Evolutionary conservation across 345 rosid species (phyloP), one percentile per base, ranked within the genome.

Genomic region (Atalantia buxifolia): DNA sequence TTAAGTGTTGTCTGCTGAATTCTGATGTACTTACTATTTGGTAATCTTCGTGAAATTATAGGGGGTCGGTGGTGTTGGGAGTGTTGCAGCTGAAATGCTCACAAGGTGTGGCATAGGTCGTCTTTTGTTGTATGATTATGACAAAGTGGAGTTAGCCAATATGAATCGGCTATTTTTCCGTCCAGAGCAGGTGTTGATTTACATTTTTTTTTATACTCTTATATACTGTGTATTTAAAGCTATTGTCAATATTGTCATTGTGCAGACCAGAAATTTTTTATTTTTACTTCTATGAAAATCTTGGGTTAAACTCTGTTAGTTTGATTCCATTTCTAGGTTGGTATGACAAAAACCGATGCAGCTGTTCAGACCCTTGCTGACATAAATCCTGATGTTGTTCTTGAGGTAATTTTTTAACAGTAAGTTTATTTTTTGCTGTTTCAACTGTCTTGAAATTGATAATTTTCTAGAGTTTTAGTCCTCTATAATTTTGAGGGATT

Each of bases 1-100:
- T 68, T 24, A n/a, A 53, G 62, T 40, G 28, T 27, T 77, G 42
- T 53, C 68, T 24, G 42, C 24, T 42, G 72, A 61, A 3, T 24
- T 31, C 59, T 63, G 60, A 76, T 64, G 57, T 14, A 3, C 22
- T 79, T 77, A 5, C 25, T 45, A 40, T 48, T 48, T 40, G 76
- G 18, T 64, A 48, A 38, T 78, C 42, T 69, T 71, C 61, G 28
- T 83, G 71, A 71, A 19, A 50, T 81, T 62, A 33, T 83, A 93
- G 99, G 99, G 99, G 35, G 84, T 95, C 81, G 99, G 99, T 78
- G 99, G 99, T 68, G 97, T 93, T 73, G 99, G 99, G 61, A 92
- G 99, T 86, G 99, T 95, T 82, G 98, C 98, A 4, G 98, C 99
- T 83, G 99, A 95, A 85, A 95, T 95, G 99, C 85, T 95, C 82